These are phyloP conservation scores for Lachnellula arida DNA, from an alignment of 2,329 filamentous ascomycete genomes.

Conservation along the genomic window DNA sequence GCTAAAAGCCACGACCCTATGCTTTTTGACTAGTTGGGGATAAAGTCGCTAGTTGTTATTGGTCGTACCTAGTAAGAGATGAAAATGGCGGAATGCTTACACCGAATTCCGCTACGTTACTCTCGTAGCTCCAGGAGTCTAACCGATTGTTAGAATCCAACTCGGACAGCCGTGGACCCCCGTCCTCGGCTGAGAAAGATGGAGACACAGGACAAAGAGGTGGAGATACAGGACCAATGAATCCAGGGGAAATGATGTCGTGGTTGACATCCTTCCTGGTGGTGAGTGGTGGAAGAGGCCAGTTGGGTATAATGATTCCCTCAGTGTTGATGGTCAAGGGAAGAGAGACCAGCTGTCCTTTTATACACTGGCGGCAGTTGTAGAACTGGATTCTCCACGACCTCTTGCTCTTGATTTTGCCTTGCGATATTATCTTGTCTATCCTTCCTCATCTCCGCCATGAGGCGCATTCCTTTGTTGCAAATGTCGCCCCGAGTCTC, in stretches of 20 bases:
- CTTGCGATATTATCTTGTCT: slow-evolving; percentile 48
- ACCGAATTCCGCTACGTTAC: too few relatives aligned
- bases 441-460: slow-evolving; percentile 62
- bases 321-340: slow-evolving; percentile 20
- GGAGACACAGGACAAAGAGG: too few relatives aligned
- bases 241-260: slow-evolving; percentile 48
- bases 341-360: slow-evolving; percentile 15
- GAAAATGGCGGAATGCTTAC: too few relatives aligned
- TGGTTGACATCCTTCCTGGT: slow-evolving; percentile 39
- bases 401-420: slow-evolving; percentile 34
- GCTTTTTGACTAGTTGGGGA: too few relatives aligned
- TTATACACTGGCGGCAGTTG: slow-evolving; percentile 25
- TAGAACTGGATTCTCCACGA: slow-evolving; percentile 39
- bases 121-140: too few relatives aligned
- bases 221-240: too few relatives aligned
- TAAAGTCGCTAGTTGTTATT: too few relatives aligned
- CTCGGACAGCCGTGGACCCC: too few relatives aligned
- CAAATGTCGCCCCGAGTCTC: slow-evolving; percentile 63
- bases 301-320: slow-evolving; percentile 26
- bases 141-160: too few relatives aligned
- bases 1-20: too few relatives aligned
- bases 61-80: too few relatives aligned
- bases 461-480: slow-evolving; percentile 68
- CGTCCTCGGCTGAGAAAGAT: too few relatives aligned
- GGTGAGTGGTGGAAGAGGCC: slow-evolving; percentile 17